These are phyloP conservation scores for Syzygium jambos DNA, from an alignment of 345 rosid species.

Conservation along the genomic window DNA sequence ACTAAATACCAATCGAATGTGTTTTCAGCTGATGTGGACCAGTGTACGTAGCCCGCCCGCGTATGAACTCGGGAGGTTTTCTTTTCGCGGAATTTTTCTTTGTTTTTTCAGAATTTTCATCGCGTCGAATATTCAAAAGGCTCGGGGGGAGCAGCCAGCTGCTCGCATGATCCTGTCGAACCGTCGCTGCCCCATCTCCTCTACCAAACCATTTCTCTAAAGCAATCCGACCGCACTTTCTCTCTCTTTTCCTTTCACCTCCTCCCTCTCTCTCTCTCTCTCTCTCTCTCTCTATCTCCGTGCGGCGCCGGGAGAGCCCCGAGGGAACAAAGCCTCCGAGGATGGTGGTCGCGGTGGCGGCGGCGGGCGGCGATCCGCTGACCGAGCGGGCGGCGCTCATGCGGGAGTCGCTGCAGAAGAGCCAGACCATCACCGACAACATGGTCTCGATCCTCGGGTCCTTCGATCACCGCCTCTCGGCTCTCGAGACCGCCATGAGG, in stretches of 20 bases:
- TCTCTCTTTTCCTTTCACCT: background rate
- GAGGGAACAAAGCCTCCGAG: background rate
- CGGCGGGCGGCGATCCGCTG: slow-evolving; percentile 48
- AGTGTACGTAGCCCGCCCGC: background rate
- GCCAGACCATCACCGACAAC: slow-evolving; percentile 84
- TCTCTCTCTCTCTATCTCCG: background rate
- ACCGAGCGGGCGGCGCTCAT: slow-evolving; percentile 69
- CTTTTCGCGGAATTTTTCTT: background rate
- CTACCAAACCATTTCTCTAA: background rate
- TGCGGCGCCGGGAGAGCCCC: background rate
- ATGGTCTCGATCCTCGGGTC: slow-evolving; percentile 93
- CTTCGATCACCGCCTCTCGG: slow-evolving; percentile 96
- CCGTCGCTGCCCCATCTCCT: background rate
- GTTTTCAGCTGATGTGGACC: background rate
- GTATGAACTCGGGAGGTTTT: background rate
- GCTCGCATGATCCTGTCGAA: background rate
- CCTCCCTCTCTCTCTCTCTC: background rate
- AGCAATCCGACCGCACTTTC: background rate
- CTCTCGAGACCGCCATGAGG: slow-evolving; percentile 98
- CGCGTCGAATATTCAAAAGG: background rate
- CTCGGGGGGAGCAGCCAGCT: background rate
- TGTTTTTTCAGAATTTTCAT: background rate
- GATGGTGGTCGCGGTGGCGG: slow-evolving; percentile 31
- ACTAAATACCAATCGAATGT: background rate
- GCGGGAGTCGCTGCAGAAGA: slow-evolving; percentile 73